Percentiles rank a stretch among this genome's conserved stretches.
Evolutionary conservation across 495 filamentous ascomycete genomes (phyloP).

Genomic region (Pyrenula aspistea): DNA sequence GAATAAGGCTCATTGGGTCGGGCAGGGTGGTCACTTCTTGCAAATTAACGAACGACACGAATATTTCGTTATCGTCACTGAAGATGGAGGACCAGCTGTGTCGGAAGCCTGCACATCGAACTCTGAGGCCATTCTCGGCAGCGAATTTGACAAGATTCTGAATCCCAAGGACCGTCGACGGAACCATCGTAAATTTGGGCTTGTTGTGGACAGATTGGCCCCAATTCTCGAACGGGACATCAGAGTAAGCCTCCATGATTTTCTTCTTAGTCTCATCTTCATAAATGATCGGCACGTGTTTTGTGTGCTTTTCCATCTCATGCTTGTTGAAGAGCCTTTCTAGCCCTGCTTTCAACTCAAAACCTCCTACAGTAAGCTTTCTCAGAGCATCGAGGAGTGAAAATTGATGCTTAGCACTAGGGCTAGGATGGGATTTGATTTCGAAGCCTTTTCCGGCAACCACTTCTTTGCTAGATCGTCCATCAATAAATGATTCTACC

Average conservation of each 20-base stretch:
- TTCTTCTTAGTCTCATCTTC: not conserved
- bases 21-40: constrained; percentile 24
- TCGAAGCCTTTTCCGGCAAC: not conserved
- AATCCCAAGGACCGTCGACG: constrained; percentile 29
- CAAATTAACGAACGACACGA: constrained; percentile 36
- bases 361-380: not conserved
- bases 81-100: constrained; percentile 36
- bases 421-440: not conserved
- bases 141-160: constrained; percentile 32
- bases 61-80: constrained; percentile 29
- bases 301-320: not conserved
- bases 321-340: not conserved
- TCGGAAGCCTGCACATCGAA: constrained; percentile 34
- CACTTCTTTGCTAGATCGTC: not conserved
- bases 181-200: constrained; percentile 31
- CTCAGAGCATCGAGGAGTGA: not conserved
- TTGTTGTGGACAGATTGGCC: constrained; percentile 30
- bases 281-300: not conserved
- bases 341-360: not conserved
- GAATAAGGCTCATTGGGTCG: constrained; percentile 20
- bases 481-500: not conserved
- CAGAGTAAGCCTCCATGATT: constrained; percentile 1
- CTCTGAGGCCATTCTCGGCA: constrained; percentile 18
- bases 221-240: constrained; percentile 36
- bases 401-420: not conserved